Evolutionary conservation across 2,329 filamentous ascomycete species (phyloP).

Genomic region (Harringtonia lauricola): DNA sequence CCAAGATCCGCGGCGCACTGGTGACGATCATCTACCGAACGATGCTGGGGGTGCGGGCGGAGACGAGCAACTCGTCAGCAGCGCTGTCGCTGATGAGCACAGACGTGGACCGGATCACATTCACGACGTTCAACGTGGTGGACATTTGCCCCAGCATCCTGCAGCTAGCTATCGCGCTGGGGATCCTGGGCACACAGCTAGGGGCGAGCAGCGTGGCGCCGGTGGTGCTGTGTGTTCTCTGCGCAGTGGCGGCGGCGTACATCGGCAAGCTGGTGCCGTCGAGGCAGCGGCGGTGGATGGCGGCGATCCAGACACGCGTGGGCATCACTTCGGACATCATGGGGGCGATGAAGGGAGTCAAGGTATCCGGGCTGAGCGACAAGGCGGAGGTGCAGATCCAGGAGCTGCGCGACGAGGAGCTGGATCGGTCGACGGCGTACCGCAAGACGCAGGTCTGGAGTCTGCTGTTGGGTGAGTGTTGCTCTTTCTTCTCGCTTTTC

Average conservation of each 20-base stretch:
- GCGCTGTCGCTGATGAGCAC: constrained; percentile 10
- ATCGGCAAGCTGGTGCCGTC: constrained; percentile 6
- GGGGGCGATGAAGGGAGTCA: constrained; percentile 38
- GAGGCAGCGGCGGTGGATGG: constrained; percentile 26
- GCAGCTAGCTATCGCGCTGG: constrained; percentile 6
- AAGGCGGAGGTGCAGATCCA: constrained; percentile 18
- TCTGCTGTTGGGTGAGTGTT: constrained; percentile 1
- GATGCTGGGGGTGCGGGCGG: constrained; percentile 8
- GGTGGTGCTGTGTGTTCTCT: constrained; percentile 6
- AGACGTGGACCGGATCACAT: constrained; percentile 9
- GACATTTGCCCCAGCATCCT: constrained; percentile 6
- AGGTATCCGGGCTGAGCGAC: constrained; percentile 34
- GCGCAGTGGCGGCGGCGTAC: background rate
- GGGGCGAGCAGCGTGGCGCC: constrained; percentile 7
- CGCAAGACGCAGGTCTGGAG: constrained; percentile 6
- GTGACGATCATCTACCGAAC: constrained; percentile 9
- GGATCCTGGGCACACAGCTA: constrained; percentile 7
- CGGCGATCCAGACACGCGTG: constrained; percentile 36
- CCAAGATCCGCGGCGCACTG: constrained; percentile 7
- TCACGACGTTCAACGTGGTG: constrained; percentile 7
- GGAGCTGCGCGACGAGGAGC: constrained; percentile 6
- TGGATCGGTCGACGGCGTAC: constrained; percentile 5
- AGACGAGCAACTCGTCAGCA: constrained; percentile 7
- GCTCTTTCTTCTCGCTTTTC: too few relatives aligned
- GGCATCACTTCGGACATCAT: constrained; percentile 35